These are phyloP conservation scores for Endotrypanum monterogeii DNA, from an alignment of 208 protist species.

Conservation along the genomic window DNA sequence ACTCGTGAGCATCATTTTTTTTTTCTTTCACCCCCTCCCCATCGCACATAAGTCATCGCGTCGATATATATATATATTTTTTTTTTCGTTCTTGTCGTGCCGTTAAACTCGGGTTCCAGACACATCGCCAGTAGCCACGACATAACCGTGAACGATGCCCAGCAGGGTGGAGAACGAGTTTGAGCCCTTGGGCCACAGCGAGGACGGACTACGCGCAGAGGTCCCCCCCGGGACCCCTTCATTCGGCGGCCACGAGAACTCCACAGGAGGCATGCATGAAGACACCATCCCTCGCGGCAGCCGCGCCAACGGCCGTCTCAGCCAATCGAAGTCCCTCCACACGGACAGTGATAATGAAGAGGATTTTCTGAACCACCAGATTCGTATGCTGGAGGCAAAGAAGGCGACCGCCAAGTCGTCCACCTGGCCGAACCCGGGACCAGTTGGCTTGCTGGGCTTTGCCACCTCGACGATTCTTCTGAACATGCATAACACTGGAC, in stretches of 20 bases:
- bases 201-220: neutral
- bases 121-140: too few relatives aligned
- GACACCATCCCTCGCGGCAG: conserved; percentile 7
- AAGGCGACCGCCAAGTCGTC: conserved; percentile 18
- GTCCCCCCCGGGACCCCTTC: neutral
- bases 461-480: conserved; percentile 63
- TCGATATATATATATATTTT: too few relatives aligned
- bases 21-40: too few relatives aligned
- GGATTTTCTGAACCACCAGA: conserved; percentile 21
- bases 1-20: too few relatives aligned
- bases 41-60: too few relatives aligned
- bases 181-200: neutral
- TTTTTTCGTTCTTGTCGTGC: too few relatives aligned
- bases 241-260: conserved; percentile 17
- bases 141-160: too few relatives aligned
- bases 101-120: too few relatives aligned
- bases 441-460: conserved; percentile 57
- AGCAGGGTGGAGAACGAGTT: neutral
- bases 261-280: conserved; percentile 10
- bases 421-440: conserved; percentile 29
- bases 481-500: conserved; percentile 49
- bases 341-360: conserved; percentile 32
- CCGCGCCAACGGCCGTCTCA: neutral
- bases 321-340: conserved; percentile 12
- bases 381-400: conserved; percentile 21